These are phyloP conservation scores for Inonotus obliquus DNA, from an alignment of 1,284 basidiomycete genomes.

Conservation along the genomic window DNA sequence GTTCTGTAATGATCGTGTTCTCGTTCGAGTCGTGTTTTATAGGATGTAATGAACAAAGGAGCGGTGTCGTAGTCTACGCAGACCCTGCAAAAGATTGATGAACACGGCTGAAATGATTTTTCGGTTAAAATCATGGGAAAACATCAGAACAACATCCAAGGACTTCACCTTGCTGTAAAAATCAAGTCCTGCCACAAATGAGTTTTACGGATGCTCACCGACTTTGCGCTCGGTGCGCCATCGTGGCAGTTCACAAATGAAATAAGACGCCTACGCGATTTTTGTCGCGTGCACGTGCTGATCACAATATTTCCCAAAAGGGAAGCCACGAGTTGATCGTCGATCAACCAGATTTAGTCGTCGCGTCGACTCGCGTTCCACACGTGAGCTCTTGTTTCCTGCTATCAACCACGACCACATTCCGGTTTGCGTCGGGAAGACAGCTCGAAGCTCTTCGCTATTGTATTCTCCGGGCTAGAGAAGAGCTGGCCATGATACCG, in stretches of 20 bases:
- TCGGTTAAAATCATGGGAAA: background rate
- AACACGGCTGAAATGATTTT: background rate
- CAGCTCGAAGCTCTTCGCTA: background rate
- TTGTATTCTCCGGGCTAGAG: background rate
- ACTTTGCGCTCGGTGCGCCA: constrained; percentile 2
- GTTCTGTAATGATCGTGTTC: constrained; percentile 6
- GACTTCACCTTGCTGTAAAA: background rate
- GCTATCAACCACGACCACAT: background rate
- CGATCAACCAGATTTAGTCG: background rate
- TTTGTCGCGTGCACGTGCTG: background rate
- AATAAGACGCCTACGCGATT: background rate
- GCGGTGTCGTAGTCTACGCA: constrained; percentile 7
- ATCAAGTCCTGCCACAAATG: background rate
- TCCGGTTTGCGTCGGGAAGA: background rate
- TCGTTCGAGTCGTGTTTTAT: constrained; percentile 13
- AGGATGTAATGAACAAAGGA: constrained; percentile 16
- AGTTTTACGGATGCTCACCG: background rate
- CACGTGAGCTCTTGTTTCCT: background rate
- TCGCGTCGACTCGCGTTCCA: background rate
- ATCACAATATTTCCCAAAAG: background rate
- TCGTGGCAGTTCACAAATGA: background rate
- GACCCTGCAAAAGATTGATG: background rate
- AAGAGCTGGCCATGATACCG: constrained; percentile 6
- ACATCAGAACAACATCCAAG: background rate
- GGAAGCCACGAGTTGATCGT: background rate